Base-by-base conservation (phyloP, 225 moss, liverwort and hornwort genomes). In the Sphagnum tenellum region DNA sequence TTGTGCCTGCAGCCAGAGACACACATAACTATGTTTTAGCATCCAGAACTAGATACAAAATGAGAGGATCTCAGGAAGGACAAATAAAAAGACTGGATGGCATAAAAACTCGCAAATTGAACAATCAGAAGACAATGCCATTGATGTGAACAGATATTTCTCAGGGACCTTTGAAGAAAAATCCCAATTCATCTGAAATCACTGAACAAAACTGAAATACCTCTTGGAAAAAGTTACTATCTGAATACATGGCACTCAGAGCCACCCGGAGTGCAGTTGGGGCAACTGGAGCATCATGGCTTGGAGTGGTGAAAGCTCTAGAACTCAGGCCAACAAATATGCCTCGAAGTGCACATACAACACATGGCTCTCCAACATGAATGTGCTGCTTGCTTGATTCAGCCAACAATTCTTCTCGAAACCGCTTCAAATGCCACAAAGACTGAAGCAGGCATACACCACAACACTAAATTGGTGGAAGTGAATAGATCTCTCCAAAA, bases 301-400 rank as follows among this genome's bases (percentile, higher is more conserved):
- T 68, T 44, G 76, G 70, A 73, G 61, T 56, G 57, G 62, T 67
- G 12, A 64, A 46, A 12, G 47, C 44, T 45, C 66, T 69, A 60
- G 45, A 64, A 59, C 65, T 67, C 65, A 80, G 67, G 59, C 79
- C 79, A 72, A 80, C 61, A 53, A 80, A 80, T 56, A 80, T 73
- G 68, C 73, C 70, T 45, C 73, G 79, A 57, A 80, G 62, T 54
- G 79, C 79, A 64, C 79, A 80, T 61, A 80, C 76, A 55, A 80
- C 79, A 76, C 79, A 80, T n/a, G 79, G 79, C 49, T 12, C 56
- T n/a, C 79, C 79, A 45, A 79, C 70, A 68, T 80, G 79, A 66
- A 68, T 59, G 68, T 80, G 79, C 61, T 68, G 76, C 67, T 62
- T 70, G 67, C 79, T 80, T 60, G 79, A 65, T 58, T 73, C 67